These are phyloP conservation scores for Backusella macrospora DNA, from an alignment of 192 early-diverging fungal genomes.

Conservation along the genomic window DNA sequence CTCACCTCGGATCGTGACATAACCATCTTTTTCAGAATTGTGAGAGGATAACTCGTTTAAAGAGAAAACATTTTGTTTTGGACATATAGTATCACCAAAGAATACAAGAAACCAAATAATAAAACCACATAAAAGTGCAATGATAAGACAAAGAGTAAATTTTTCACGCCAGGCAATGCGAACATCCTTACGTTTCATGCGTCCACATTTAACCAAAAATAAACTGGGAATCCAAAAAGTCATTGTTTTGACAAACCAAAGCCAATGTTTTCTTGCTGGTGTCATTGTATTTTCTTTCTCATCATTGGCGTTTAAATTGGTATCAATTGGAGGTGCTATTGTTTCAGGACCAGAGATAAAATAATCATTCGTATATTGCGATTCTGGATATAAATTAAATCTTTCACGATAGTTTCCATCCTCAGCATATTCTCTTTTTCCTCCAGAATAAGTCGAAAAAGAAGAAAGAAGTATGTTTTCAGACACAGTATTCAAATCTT, in stretches of 20 bases:
- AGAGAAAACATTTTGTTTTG: conserved; percentile 72
- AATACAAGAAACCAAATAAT: conserved; percentile 86
- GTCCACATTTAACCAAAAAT: conserved; percentile 68
- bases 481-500: conserved; percentile 11
- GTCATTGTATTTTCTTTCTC: conserved; percentile 56
- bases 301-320: conserved; percentile 26
- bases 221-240: conserved; percentile 83
- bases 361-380: conserved; percentile 21
- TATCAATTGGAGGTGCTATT: not conserved
- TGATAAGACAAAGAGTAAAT: conserved; percentile 85
- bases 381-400: conserved; percentile 18
- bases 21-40: conserved; percentile 53
- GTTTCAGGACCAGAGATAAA: not conserved
- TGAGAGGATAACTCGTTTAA: conserved; percentile 50
- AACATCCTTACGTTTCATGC: conserved; percentile 78
- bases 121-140: conserved; percentile 72
- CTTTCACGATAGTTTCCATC: conserved; percentile 14
- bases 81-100: conserved; percentile 74
- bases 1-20: conserved; percentile 73
- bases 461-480: not conserved
- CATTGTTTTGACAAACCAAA: conserved; percentile 72
- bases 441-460: conserved; percentile 27
- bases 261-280: conserved; percentile 76
- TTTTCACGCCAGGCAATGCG: conserved; percentile 98
- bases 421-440: conserved; percentile 21